Percentiles rank a stretch among this genome's conserved stretches.
These are phyloP conservation scores for Melampsora occidentalis DNA, from an alignment of 1,284 basidiomycete genomes.

Conservation along the genomic window DNA sequence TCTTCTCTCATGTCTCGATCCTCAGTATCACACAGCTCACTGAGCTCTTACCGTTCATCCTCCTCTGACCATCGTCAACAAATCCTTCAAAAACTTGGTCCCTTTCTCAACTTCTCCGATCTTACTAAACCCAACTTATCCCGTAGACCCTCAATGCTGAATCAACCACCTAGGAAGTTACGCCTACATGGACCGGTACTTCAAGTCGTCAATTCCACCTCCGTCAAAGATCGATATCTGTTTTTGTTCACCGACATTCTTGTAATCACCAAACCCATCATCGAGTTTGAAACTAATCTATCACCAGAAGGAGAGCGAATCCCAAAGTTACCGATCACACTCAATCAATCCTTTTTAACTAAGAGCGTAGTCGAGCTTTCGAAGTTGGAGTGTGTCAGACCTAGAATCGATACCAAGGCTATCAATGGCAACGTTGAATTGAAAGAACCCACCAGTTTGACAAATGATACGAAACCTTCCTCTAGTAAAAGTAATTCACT, in stretches of 20 bases:
- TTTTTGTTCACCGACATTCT: conserved; percentile 93
- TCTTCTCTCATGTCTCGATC: conserved; percentile 30
- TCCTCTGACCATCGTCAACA: conserved; percentile 43
- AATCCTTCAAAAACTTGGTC: conserved; percentile 55
- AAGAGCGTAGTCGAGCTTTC: conserved; percentile 79
- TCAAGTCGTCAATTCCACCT: conserved; percentile 88
- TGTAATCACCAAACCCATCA: conserved; percentile 66
- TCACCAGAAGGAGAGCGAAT: conserved; percentile 59
- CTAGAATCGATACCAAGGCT: conserved; percentile 51
- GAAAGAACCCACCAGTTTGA: conserved; percentile 45
- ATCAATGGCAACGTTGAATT: conserved; percentile 46
- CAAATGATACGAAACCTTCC: neutral
- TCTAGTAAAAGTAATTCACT: neutral
- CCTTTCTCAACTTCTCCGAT: conserved; percentile 60
- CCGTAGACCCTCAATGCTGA: conserved; percentile 65
- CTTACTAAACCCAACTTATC: conserved; percentile 57
- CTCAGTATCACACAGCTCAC: conserved; percentile 3
- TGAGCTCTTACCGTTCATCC: conserved; percentile 17
- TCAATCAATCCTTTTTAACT: conserved; percentile 78
- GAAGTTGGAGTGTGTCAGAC: conserved; percentile 59
- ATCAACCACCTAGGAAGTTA: conserved; percentile 80
- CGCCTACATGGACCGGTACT: conserved; percentile 79
- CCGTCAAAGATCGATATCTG: conserved; percentile 91
- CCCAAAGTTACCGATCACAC: conserved; percentile 62
- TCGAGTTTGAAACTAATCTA: conserved; percentile 62